These are phyloP conservation scores for Yamadazyma endophytica DNA, from an alignment of 805 yeast genomes.

Conservation along the genomic window DNA sequence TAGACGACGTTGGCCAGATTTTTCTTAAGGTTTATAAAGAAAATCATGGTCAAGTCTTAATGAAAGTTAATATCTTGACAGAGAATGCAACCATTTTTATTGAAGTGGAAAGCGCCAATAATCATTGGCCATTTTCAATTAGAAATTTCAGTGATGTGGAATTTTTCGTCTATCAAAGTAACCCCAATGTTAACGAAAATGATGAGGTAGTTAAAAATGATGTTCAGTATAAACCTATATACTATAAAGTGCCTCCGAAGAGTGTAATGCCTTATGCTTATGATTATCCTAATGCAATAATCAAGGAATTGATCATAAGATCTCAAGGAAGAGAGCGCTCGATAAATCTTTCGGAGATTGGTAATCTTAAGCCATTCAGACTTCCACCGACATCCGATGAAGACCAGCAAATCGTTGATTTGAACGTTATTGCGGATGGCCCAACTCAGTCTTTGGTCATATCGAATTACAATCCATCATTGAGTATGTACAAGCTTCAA, in stretches of 20 bases:
- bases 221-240: constrained; percentile 67
- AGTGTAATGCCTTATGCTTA: constrained; percentile 98
- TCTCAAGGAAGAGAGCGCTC: constrained; percentile 71
- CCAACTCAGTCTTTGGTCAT: constrained; percentile 87
- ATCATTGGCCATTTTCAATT: constrained; percentile 89
- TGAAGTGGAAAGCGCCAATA: constrained; percentile 65
- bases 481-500: constrained; percentile 65
- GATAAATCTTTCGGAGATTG: constrained; percentile 88
- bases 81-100: constrained; percentile 82
- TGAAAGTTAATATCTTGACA: constrained; percentile 69
- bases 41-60: constrained; percentile 61
- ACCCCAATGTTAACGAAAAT: constrained; percentile 68
- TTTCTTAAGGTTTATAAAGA: constrained; percentile 66
- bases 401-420: constrained; percentile 59
- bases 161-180: constrained; percentile 79
- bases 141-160: constrained; percentile 87
- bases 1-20: constrained; percentile 80
- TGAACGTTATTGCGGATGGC: constrained; percentile 95
- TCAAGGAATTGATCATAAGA: constrained; percentile 74
- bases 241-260: constrained; percentile 76
- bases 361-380: constrained; percentile 82
- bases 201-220: constrained; percentile 48
- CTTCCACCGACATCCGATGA: constrained; percentile 46
- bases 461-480: constrained; percentile 73
- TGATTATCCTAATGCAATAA: constrained; percentile 90